Evolutionary conservation across 768 basidiomycete species (phyloP), one percentile per base, ranked within the genome.

Genomic region (Serendipita vermifera): DNA sequence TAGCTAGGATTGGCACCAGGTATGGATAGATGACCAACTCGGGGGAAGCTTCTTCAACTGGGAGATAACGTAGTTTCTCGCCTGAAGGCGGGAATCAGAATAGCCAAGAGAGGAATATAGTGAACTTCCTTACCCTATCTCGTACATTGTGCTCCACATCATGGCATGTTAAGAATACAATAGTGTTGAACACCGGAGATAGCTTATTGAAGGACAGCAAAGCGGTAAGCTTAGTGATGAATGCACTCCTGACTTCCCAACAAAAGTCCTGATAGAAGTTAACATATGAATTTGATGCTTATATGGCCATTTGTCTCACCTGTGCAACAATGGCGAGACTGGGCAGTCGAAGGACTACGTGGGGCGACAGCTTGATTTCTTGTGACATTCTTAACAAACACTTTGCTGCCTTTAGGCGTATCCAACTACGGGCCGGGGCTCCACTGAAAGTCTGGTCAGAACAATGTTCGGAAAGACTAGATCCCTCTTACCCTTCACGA

Each of bases 101-200:
- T 7, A 29, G 7, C 26, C 9, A 51, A 26, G n/a, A 51, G 11
- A n/a, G n/a, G n/a, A 20, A 31, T 9, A 51, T 51, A 22, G 22
- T n/a, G 7, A 51, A n/a, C 5, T 11, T 4, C 20, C 77, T 60
- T 56, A 87, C 91, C 70, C 79, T 73, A 26, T 67, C 68, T 61
- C 80, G 82, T 27, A 92, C 76, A 58, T 97, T 93, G 22, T 68
- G 67, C 59, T 97, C 94, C 0, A 93, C 93, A 67, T 99, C 96
- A 62, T 89, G 83, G 0, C 92, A 84, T 0, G 87, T 83, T 40
- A 99, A 70, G 71, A 96, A 91, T 3, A 87, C 84, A 57, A 96
- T 78, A 40, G 87, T 72, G 64, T 92, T 89, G 70, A 83, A 93
- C 17, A 79, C 75, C 1, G 83, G 68, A 14, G 81, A 75, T 2